A percentile compares a stretch with the other conserved stretches of the same genome.
Evolutionary conservation across 805 yeast genomes (phyloP).

Genomic region (Lipomyces starkeyi): DNA sequence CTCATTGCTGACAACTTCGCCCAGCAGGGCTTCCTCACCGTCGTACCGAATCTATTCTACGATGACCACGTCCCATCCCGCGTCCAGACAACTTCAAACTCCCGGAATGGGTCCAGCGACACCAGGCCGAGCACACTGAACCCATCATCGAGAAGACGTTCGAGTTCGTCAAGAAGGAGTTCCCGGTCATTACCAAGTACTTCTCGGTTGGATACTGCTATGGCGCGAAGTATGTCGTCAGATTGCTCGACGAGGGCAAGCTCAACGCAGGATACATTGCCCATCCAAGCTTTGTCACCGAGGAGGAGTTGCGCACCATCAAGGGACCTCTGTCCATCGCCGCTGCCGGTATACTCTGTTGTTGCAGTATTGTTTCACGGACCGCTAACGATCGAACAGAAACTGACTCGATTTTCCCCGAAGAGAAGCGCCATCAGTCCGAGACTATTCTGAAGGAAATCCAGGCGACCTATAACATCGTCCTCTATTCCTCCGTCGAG

Average conservation of each 20-base stretch:
- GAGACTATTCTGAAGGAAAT: conserved; percentile 62
- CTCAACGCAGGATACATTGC: conserved; percentile 65
- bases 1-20: conserved; percentile 54
- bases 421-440: conserved; percentile 65
- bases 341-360: conserved; percentile 57
- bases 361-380: not conserved
- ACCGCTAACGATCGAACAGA: conserved; percentile 41
- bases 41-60: conserved; percentile 68
- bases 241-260: conserved; percentile 50
- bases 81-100: conserved; percentile 26
- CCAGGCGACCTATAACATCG: conserved; percentile 63
- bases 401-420: conserved; percentile 64
- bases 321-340: conserved; percentile 70
- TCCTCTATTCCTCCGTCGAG: conserved; percentile 62
- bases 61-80: conserved; percentile 52
- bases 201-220: conserved; percentile 72
- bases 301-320: conserved; percentile 67
- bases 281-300: conserved; percentile 73
- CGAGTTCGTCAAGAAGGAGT: conserved; percentile 48
- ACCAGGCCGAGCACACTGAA: conserved; percentile 52
- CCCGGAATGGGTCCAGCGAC: conserved; percentile 55
- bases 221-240: conserved; percentile 70
- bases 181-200: conserved; percentile 51
- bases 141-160: conserved; percentile 58
- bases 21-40: conserved; percentile 58